phyloP scores from a whole-genome alignment of 371 early-diverging fungal species.

The Syncephalastrum sp. region DNA sequence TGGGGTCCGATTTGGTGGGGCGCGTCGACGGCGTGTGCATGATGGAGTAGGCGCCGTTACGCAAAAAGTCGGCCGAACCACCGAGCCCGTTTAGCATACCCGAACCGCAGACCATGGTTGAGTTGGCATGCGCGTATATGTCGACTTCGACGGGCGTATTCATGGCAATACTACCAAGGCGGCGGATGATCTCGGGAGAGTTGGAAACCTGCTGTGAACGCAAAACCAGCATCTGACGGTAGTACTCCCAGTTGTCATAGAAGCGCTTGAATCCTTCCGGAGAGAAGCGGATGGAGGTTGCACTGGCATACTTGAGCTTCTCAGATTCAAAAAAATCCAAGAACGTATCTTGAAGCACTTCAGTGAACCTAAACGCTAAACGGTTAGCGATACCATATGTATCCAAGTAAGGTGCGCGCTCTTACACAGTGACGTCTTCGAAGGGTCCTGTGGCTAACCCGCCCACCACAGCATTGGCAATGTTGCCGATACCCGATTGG shows the following conservation, averaged over 20 bases:
- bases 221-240: conserved; percentile 20
- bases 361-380: conserved; percentile 36
- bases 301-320: conserved; percentile 49
- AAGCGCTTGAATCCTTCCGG: conserved; percentile 52
- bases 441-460: conserved; percentile 50
- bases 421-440: conserved; percentile 54
- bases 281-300: conserved; percentile 56
- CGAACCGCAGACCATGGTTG: conserved; percentile 50
- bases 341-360: conserved; percentile 53
- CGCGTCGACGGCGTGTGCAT: conserved; percentile 55
- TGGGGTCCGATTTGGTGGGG: conserved; percentile 46
- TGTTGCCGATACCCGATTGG: conserved; percentile 58
- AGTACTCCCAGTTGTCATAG: conserved; percentile 48
- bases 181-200: conserved; percentile 51
- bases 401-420: neutral
- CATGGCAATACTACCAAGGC: conserved; percentile 56
- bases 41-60: conserved; percentile 47
- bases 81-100: conserved; percentile 56
- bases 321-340: conserved; percentile 53
- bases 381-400: too few species aligned
- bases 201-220: conserved; percentile 55
- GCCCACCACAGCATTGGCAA: conserved; percentile 57
- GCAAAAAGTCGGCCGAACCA: conserved; percentile 50
- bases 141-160: conserved; percentile 34
- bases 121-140: conserved; percentile 55